A percentile compares a stretch with the other conserved stretches of the same genome.
Evolutionary conservation across 108 stramenopile genomes (phyloP).

Genomic region (Conticribra guillardii): DNA sequence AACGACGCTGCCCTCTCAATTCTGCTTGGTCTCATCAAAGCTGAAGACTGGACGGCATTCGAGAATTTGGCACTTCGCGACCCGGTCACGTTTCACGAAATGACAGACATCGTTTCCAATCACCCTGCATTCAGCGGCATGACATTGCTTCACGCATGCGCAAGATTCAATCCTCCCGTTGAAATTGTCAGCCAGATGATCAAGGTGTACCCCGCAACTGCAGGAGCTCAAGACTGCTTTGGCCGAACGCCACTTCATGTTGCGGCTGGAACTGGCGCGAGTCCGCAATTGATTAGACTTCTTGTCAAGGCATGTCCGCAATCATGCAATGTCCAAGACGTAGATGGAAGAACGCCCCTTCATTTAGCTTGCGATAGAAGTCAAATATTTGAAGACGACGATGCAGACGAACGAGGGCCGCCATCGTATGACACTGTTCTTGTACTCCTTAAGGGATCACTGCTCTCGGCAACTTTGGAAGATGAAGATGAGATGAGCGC

Average conservation of each 20-base stretch:
- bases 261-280: conserved; percentile 36
- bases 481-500: conserved; percentile 45
- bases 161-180: conserved; percentile 27
- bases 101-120: conserved; percentile 20
- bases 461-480: conserved; percentile 16
- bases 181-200: conserved; percentile 21
- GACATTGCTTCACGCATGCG: conserved; percentile 39
- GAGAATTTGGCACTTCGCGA: background rate
- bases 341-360: conserved; percentile 43
- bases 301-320: conserved; percentile 19
- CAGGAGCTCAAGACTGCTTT: conserved; percentile 25
- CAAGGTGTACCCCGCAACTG: conserved; percentile 13
- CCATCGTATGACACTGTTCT: conserved; percentile 22
- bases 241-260: conserved; percentile 46
- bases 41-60: background rate
- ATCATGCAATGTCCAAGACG: conserved; percentile 38
- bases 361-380: conserved; percentile 46
- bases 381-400: conserved; percentile 42
- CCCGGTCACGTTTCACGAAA: conserved; percentile 9
- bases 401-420: conserved; percentile 7
- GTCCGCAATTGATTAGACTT: conserved; percentile 17
- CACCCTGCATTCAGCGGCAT: conserved; percentile 36
- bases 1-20: background rate
- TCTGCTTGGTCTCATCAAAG: background rate
- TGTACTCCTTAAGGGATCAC: conserved; percentile 16